These are phyloP conservation scores for Pseudoturritis turrita DNA, from an alignment of 345 rosid genomes.

Conservation along the genomic window DNA sequence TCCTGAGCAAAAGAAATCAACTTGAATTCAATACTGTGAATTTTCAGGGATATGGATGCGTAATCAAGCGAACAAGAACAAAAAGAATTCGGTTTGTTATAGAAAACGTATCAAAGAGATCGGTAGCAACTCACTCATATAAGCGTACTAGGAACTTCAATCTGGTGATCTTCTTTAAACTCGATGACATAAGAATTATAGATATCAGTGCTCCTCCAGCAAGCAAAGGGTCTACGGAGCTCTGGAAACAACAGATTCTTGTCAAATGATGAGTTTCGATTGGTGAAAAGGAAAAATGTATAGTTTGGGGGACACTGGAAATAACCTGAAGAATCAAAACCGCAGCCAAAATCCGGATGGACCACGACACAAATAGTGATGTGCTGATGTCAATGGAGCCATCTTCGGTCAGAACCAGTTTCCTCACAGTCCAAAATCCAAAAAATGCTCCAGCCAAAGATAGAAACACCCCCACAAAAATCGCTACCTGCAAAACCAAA, in stretches of 20 bases:
- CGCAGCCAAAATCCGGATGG: conserved; percentile 61
- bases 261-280: background rate
- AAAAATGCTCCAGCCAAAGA: conserved; percentile 87
- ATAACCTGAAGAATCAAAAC: conserved; percentile 80
- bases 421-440: conserved; percentile 91
- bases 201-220: conserved; percentile 56
- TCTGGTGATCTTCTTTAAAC: conserved; percentile 41
- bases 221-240: conserved; percentile 79
- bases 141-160: conserved; percentile 43
- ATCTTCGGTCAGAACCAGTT: conserved; percentile 76
- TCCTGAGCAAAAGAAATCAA: conserved; percentile 47
- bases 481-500: conserved; percentile 49
- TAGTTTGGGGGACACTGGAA: background rate
- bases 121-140: conserved; percentile 42
- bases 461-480: conserved; percentile 67
- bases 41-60: background rate
- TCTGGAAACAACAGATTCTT: conserved; percentile 41
- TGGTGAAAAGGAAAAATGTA: background rate
- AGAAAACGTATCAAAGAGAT: background rate
- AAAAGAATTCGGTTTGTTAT: background rate
- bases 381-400: conserved; percentile 77
- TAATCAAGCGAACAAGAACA: background rate
- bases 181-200: conserved; percentile 42
- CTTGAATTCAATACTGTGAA: background rate
- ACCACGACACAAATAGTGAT: conserved; percentile 72